Evolutionary conservation across 208 protist species (phyloP).

Genomic region (Leishmania martiniquensis): DNA sequence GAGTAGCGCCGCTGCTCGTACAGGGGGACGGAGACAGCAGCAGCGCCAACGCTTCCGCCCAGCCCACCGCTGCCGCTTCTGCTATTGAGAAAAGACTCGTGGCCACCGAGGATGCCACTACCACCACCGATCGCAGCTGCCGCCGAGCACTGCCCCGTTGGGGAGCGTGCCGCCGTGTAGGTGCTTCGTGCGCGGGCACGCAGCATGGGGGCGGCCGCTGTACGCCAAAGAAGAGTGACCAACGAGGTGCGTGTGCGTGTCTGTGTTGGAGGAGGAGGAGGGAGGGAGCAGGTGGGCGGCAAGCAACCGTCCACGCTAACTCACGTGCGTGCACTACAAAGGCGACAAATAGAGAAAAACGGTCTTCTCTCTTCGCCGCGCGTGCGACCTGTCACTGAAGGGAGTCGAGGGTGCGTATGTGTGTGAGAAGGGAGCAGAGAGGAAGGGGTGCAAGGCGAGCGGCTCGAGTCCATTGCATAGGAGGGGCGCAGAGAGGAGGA

Average conservation of each 20-base stretch:
- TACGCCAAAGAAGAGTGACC: neutral
- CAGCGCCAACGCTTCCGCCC: neutral
- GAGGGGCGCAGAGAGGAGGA: neutral
- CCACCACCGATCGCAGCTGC: conserved; percentile 8
- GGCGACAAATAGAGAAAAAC: neutral
- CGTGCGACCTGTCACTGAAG: neutral
- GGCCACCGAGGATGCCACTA: neutral
- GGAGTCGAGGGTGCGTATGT: neutral
- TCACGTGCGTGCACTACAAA: neutral
- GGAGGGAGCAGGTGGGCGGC: too few relatives aligned
- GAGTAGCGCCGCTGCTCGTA: conserved; percentile 70
- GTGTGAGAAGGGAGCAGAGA: neutral
- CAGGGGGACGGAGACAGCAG: conserved; percentile 12
- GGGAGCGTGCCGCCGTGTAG: conserved; percentile 23
- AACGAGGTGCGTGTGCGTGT: neutral
- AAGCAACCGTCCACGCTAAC: neutral
- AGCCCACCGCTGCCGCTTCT: neutral
- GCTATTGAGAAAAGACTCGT: too few relatives aligned
- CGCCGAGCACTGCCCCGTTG: conserved; percentile 22
- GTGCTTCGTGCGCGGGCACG: conserved; percentile 22
- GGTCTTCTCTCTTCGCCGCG: neutral
- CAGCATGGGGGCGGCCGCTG: conserved; percentile 16
- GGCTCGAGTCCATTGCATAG: neutral
- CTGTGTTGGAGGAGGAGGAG: neutral
- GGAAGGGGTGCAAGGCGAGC: neutral